These are phyloP conservation scores for Fusarium sp. DNA, from an alignment of 2,329 filamentous ascomycete genomes.

Conservation along the genomic window DNA sequence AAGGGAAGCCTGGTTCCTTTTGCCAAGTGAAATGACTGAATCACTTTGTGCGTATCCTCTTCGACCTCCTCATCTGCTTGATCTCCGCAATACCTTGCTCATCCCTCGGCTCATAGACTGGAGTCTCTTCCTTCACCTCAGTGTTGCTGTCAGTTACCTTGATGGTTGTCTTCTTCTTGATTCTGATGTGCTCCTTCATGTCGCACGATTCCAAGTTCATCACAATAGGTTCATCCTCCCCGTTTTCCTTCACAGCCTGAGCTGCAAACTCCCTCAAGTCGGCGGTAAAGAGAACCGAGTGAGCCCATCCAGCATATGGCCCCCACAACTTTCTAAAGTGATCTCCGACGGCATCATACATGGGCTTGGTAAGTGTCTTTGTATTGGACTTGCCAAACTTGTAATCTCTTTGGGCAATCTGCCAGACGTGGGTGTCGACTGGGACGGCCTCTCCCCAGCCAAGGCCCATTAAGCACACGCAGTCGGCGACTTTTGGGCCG, in stretches of 20 bases:
- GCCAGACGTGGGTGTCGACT: constrained; percentile 98
- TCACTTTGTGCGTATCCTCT: constrained; percentile 43
- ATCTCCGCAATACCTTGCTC: constrained; percentile 16
- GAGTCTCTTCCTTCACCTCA: constrained; percentile 31
- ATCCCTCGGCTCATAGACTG: constrained; percentile 24
- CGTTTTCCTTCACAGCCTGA: constrained; percentile 49
- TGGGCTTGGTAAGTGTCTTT: constrained; percentile 86
- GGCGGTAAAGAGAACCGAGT: constrained; percentile 95
- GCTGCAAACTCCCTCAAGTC: constrained; percentile 88
- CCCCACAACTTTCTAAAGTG: constrained; percentile 93
- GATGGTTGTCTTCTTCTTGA: constrained; percentile 39
- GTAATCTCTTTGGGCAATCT: constrained; percentile 96
- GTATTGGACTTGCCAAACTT: constrained; percentile 86
- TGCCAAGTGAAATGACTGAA: constrained; percentile 2
- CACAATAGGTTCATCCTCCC: constrained; percentile 22
- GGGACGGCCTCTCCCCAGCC: constrained; percentile 96
- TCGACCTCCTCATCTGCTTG: constrained; percentile 37
- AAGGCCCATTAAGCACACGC: constrained; percentile 94
- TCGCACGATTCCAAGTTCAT: constrained; percentile 42
- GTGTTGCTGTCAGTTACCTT: constrained; percentile 27
- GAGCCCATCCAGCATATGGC: constrained; percentile 94
- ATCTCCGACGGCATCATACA: constrained; percentile 89
- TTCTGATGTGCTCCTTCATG: constrained; percentile 30
- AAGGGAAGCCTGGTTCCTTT: not conserved
- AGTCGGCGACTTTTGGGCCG: constrained; percentile 96